Base-by-base conservation (phyloP, 768 basidiomycete species). In the Auricularia heimuer region DNA sequence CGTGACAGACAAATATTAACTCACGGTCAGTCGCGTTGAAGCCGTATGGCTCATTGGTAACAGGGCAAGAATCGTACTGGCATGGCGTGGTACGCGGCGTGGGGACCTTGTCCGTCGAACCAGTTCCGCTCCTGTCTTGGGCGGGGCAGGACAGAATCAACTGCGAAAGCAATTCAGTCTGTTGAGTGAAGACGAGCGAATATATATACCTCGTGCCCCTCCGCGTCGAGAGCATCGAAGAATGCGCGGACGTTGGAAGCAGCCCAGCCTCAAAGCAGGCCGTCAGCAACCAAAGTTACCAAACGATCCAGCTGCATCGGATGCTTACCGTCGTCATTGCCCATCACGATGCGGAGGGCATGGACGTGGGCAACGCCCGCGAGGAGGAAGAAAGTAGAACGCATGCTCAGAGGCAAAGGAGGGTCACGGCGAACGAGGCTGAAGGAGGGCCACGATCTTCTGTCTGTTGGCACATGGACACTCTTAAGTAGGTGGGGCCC, bases 121-220 rank as follows among this genome's bases (percentile, higher is more conserved):
- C 80, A 2, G 80, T 78, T 4, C 81, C 82, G 16, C 80, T 81
- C 65, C 77, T 68, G 68, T 82, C 77, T 54, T 75, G 71, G 6
- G 82, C 78, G 1, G 82, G 81, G 10, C 75, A 74, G 18, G 81
- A 82, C 3, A 83, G 70, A 21, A 82, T 70, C 11, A 73, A 72
- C 74, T 76, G 2, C 12, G 8, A 14, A 14, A 8, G 39, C 7
- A 7, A 42, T 7, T 42, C 8, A 42, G 39, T 14, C 12, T 14
- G 12, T 8, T 42, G 39, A 42, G 1, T 42, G 39, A 14, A 42
- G 39, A 42, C 12, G 8, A 42, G 8, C 39, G 39, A 14, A 42
- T 7, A 42, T 42, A 29, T 14, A 42, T 14, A 42, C 12, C 37
- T 75, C 75, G 62, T 70, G 67, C 54, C 68, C 69, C 6, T 71